phyloP scores from a whole-genome alignment of 768 basidiomycete genomes.

The Mycena albidolilacea region DNA sequence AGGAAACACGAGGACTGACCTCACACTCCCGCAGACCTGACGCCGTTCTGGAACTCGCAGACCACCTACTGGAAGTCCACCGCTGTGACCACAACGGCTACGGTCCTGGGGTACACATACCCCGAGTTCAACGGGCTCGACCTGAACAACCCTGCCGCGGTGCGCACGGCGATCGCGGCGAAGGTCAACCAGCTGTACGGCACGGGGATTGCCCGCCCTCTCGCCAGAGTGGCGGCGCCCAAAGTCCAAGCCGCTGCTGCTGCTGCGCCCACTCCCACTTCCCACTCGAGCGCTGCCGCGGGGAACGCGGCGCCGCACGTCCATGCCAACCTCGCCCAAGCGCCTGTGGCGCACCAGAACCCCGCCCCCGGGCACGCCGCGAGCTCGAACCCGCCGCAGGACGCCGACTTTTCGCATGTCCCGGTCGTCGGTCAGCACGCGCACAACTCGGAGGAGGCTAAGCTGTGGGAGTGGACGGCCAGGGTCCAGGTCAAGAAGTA shows the following conservation, averaged over 20 bases:
- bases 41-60: conserved; percentile 62
- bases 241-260: background rate
- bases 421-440: background rate
- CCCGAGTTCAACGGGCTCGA: conserved; percentile 64
- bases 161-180: conserved; percentile 50
- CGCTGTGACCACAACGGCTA: conserved; percentile 46
- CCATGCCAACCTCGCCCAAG: conserved; percentile 1
- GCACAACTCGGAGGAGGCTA: background rate
- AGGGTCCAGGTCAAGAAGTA: conserved; percentile 59
- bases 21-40: conserved; percentile 50
- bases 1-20: conserved; percentile 3
- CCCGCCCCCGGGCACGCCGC: background rate
- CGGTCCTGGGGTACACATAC: conserved; percentile 60
- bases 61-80: conserved; percentile 57
- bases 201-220: background rate
- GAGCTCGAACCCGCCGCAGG: background rate
- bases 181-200: conserved; percentile 57
- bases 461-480: conserved; percentile 58
- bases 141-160: conserved; percentile 44
- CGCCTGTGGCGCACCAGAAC: background rate
- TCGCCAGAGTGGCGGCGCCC: background rate
- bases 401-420: background rate
- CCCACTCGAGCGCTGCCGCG: background rate
- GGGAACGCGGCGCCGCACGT: background rate
- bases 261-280: background rate